Evolutionary conservation across 202 grass and related monocot genomes (phyloP).

Genomic region (Carex sylvatica): DNA sequence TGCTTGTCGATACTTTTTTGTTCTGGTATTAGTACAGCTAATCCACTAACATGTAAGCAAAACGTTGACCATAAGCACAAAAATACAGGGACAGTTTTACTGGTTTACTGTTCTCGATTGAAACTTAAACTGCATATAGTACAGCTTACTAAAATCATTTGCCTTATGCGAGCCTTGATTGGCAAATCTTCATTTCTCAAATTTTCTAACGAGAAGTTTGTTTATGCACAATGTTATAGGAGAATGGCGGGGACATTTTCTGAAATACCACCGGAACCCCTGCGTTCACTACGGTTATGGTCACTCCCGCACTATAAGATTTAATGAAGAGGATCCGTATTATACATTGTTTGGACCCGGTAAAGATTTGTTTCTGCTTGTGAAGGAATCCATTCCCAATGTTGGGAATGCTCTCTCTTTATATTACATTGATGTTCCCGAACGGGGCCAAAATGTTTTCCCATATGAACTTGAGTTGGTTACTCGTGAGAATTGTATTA

Average conservation of each 20-base stretch:
- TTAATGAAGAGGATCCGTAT: slow-evolving; percentile 37
- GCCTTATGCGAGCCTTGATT: not conserved
- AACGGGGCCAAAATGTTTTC: slow-evolving; percentile 34
- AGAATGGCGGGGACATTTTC: slow-evolving; percentile 56
- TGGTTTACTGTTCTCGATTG: not conserved
- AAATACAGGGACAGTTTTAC: not conserved
- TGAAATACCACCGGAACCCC: slow-evolving; percentile 26
- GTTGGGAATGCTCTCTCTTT: slow-evolving; percentile 35
- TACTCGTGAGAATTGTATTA: not conserved
- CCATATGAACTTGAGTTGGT: slow-evolving; percentile 38
- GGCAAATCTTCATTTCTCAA: not conserved
- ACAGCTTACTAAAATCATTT: not conserved
- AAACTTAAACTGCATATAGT: not conserved
- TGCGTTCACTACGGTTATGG: not conserved
- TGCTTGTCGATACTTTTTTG: not conserved
- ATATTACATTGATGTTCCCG: slow-evolving; percentile 31
- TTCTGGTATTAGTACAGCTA: no score
- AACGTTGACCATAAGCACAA: not conserved
- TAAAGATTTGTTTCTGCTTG: slow-evolving; percentile 57
- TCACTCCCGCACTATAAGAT: slow-evolving; percentile 34
- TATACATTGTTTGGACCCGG: slow-evolving; percentile 53
- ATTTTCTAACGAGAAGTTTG: not conserved
- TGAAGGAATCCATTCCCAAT: slow-evolving; percentile 35
- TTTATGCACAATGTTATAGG: slow-evolving; percentile 14
- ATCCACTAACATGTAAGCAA: not conserved